Conservation (phyloP, 768 basidiomycete species). For the Serendipita sp. region DNA sequence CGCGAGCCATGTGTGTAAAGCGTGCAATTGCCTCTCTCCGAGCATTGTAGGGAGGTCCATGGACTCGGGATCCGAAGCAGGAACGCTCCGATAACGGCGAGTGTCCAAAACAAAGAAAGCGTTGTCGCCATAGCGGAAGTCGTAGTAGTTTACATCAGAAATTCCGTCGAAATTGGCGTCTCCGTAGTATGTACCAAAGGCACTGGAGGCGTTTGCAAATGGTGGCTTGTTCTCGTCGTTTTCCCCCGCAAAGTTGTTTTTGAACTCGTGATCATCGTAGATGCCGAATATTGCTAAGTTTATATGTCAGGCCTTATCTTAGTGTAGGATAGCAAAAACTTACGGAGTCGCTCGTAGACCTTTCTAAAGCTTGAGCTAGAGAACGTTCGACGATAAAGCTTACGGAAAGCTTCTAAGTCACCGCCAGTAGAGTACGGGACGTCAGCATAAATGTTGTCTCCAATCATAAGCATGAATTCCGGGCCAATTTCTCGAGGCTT, state of each 20-base stretch:
- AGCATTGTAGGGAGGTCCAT: slow-evolving; percentile 43
- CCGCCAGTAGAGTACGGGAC: slow-evolving; percentile 49
- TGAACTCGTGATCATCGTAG: slow-evolving; percentile 64
- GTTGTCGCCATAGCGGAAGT: slow-evolving; percentile 48
- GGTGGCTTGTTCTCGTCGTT: slow-evolving; percentile 36
- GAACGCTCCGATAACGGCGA: slow-evolving; percentile 36
- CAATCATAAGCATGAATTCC: slow-evolving; percentile 54
- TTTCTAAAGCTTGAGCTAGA: slow-evolving; percentile 47
- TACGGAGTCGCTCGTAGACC: slow-evolving; percentile 54
- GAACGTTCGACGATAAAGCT: slow-evolving; percentile 53
- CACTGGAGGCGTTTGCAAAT: slow-evolving; percentile 41
- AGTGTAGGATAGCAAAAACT: slow-evolving; percentile 17
- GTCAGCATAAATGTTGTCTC: slow-evolving; percentile 65
- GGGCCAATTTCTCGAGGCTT: slow-evolving; percentile 16
- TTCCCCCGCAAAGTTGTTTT: slow-evolving; percentile 50
- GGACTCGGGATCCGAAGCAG: slow-evolving; percentile 21
- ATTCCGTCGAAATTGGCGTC: slow-evolving; percentile 44
- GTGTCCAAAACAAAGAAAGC: slow-evolving; percentile 73
- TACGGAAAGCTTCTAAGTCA: slow-evolving; percentile 37
- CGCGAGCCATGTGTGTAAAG: slow-evolving; percentile 46
- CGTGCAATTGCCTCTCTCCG: slow-evolving; percentile 45
- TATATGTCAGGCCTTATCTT: not conserved
- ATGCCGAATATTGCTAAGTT: slow-evolving; percentile 44
- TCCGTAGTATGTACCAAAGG: slow-evolving; percentile 49
- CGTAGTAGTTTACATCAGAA: slow-evolving; percentile 36